phyloP scores from a whole-genome alignment of 1,139 yeast species.

The Diutina pseudorugosa region DNA sequence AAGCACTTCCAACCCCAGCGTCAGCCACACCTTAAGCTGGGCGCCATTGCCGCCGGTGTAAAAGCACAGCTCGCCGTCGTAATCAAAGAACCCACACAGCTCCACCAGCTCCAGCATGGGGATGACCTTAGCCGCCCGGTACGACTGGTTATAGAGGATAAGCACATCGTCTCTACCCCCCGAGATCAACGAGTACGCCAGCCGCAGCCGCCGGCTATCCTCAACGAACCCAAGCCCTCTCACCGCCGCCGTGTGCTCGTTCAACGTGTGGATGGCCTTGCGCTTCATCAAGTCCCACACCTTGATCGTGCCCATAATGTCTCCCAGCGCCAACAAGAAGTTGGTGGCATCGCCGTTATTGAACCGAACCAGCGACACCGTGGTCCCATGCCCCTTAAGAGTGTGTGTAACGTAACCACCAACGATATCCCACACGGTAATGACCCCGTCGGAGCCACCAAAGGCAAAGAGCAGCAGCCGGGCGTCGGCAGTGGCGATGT shows the following conservation, averaged over 20 bases:
- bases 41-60: conserved; percentile 82
- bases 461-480: conserved; percentile 83
- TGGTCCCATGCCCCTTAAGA: conserved; percentile 90
- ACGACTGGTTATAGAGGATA: conserved; percentile 42
- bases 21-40: conserved; percentile 49
- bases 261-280: conserved; percentile 47
- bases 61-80: conserved; percentile 21
- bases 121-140: conserved; percentile 50
- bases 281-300: conserved; percentile 87
- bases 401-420: conserved; percentile 85
- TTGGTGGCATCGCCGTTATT: conserved; percentile 50
- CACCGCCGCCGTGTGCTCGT: conserved; percentile 76
- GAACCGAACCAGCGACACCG: conserved; percentile 67
- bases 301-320: conserved; percentile 74
- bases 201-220: background rate
- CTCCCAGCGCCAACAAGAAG: conserved; percentile 83
- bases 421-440: conserved; percentile 85
- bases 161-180: conserved; percentile 88
- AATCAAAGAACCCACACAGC: conserved; percentile 36
- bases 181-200: conserved; percentile 36
- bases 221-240: conserved; percentile 61
- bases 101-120: conserved; percentile 77
- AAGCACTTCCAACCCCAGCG: conserved; percentile 22
- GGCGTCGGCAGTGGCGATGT: conserved; percentile 62
- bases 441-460: conserved; percentile 92